These are phyloP conservation scores for Coniella vitis DNA, from an alignment of 2,329 filamentous ascomycete species.

Conservation along the genomic window DNA sequence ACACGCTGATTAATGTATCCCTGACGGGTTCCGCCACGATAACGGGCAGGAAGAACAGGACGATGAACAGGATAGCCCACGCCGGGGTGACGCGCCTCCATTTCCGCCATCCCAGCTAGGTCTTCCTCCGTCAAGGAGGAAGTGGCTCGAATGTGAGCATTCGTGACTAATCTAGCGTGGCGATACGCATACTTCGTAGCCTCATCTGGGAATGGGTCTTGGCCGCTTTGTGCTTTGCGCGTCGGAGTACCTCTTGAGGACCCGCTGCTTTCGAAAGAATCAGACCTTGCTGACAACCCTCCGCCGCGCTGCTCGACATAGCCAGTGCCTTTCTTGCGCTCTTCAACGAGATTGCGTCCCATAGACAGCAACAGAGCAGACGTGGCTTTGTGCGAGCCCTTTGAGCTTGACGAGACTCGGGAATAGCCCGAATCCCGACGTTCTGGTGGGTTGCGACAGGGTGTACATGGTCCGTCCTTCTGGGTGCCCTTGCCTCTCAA, in stretches of 20 bases:
- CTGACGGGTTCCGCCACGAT: no score
- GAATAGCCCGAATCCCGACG: neutral
- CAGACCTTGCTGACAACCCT: neutral
- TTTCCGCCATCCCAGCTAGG: neutral
- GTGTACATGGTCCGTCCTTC: neutral
- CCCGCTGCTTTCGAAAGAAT: neutral
- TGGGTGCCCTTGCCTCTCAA: neutral
- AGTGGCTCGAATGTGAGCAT: neutral
- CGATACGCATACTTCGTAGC: constrained; percentile 4
- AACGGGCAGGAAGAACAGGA: no score
- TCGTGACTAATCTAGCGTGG: neutral
- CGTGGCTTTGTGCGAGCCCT: neutral
- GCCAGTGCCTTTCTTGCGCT: neutral
- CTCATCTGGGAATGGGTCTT: constrained; percentile 1
- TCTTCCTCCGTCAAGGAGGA: constrained; percentile 1
- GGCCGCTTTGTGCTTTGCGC: constrained; percentile 1
- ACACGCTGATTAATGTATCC: neutral
- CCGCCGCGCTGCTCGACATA: neutral
- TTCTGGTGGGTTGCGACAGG: neutral
- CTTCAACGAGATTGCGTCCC: constrained; percentile 8
- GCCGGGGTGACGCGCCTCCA: neutral
- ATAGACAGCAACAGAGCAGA: constrained; percentile 6
- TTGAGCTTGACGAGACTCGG: constrained; percentile 1
- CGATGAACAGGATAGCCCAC: neutral
- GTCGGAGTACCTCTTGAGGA: neutral